Conservation (phyloP, 1,284 basidiomycete species). For the Ceratorhiza oryzae-sativae region DNA sequence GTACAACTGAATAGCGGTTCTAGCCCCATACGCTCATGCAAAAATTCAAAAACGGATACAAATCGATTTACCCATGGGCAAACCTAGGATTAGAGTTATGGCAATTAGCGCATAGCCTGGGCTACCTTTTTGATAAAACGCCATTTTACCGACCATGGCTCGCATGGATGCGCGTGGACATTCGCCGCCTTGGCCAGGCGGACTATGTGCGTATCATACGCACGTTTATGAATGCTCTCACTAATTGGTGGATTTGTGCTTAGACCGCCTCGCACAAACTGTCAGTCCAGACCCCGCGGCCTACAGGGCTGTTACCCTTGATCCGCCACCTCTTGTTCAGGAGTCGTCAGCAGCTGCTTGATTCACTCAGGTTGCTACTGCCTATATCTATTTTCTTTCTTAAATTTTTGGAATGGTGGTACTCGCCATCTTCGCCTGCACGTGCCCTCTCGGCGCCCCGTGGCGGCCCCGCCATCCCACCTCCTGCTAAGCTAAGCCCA, state of each 20-base stretch:
- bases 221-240: conserved; percentile 57
- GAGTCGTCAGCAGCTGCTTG: conserved; percentile 69
- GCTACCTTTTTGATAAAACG: conserved; percentile 89
- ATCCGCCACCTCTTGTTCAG: conserved; percentile 52
- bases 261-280: conserved; percentile 39
- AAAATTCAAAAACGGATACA: conserved; percentile 66
- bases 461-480: conserved; percentile 72
- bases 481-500: conserved; percentile 74
- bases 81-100: conserved; percentile 81
- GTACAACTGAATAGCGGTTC: conserved; percentile 4
- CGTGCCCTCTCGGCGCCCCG: conserved; percentile 61
- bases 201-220: conserved; percentile 57
- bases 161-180: conserved; percentile 79
- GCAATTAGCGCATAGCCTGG: conserved; percentile 84
- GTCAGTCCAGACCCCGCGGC: conserved; percentile 34
- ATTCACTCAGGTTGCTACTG: conserved; percentile 81
- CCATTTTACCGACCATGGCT: conserved; percentile 94
- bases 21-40: conserved; percentile 55
- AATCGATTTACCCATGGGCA: conserved; percentile 79
- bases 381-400: conserved; percentile 95
- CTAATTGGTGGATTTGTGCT: conserved; percentile 55
- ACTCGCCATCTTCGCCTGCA: conserved; percentile 91
- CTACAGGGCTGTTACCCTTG: conserved; percentile 37
- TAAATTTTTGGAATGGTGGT: conserved; percentile 99
- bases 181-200: conserved; percentile 77